These are phyloP conservation scores for Acer campestre DNA, from an alignment of 345 rosid species.

Conservation along the genomic window DNA sequence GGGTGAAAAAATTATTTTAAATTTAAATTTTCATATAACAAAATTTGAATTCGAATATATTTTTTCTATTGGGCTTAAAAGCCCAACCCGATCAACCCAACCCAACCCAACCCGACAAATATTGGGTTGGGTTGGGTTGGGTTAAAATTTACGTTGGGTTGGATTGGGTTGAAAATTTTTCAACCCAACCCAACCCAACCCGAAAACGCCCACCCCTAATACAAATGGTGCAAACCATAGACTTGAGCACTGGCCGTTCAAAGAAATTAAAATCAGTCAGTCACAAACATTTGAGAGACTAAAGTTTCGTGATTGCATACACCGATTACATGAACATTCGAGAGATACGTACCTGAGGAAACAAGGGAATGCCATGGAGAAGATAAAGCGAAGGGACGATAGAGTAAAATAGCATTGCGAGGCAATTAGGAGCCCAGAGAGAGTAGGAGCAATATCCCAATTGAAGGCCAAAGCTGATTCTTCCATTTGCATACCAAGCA, in stretches of 20 bases:
- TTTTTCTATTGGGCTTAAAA: too few relatives aligned
- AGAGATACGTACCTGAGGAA: constrained; percentile 35
- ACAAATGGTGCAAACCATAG: constrained; percentile 41
- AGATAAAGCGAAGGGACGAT: too few relatives aligned
- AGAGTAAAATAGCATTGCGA: neutral
- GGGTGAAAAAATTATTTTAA: too few relatives aligned
- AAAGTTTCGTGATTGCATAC: neutral
- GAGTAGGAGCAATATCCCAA: constrained; percentile 47
- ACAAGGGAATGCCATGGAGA: constrained; percentile 27
- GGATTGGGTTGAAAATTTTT: too few relatives aligned
- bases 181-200: too few relatives aligned
- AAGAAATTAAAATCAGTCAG: neutral
- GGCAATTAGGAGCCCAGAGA: constrained; percentile 52
- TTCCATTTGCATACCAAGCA: constrained; percentile 50
- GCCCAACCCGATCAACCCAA: too few relatives aligned
- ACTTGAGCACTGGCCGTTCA: constrained; percentile 19
- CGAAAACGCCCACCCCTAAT: too few relatives aligned
- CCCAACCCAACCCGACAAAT: too few relatives aligned
- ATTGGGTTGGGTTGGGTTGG: too few relatives aligned
- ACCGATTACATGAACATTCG: neutral
- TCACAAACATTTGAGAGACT: neutral
- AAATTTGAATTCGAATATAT: too few relatives aligned
- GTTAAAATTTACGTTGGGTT: too few relatives aligned
- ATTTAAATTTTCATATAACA: too few relatives aligned
- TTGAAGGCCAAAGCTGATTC: constrained; percentile 49